Base-by-base conservation (phyloP, 345 rosid species). In the Salix exigua region DNA sequence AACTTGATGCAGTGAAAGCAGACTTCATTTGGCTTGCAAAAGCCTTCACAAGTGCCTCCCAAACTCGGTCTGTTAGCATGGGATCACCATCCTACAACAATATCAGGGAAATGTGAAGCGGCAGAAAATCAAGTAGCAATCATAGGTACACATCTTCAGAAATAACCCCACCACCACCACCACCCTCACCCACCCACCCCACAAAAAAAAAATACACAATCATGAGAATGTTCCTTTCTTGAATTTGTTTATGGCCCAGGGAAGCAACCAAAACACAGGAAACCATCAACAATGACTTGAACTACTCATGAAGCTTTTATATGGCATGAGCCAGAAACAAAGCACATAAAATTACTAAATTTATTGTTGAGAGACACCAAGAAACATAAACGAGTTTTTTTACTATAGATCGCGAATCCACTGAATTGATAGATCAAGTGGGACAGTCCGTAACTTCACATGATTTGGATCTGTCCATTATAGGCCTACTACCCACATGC, bases 11-110 rank as follows among this genome's bases (percentile, higher is more conserved):
- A 46, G 97, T 92, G 83, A 87, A 96, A 73, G 97, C 94, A 77
- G 98, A 91, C 80, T 94, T 96, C 97, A 96, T 92, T 80, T 94
- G 99, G 77, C 74, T 88, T 16, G 97, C 88, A 89, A 94, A 94
- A 28, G 94, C 92, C 82, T 94, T 94, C 82, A 94, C 94, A 78
- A 94, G 81, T 58, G 97, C 97, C 81, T 92, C 99, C 99, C 99
- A 96, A 51, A 96, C 97, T 77, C 97, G 85, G 78, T 91, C 97
- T 1, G 99, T 91, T 76, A 91, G 74, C 91, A 94, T 77, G 71
- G 87, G 74, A 86, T 94, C 99, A 42, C 91, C 95, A 58, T 94
- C 99, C 98, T 81, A 68, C 38, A 35, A 38, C 46, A 73, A 40
- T 28, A 73, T 7, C 51, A 28, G 26, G 42, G 25, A 18, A 18